These are phyloP conservation scores for Aspergillus unguis DNA, from an alignment of 2,329 filamentous ascomycete species.

Conservation along the genomic window DNA sequence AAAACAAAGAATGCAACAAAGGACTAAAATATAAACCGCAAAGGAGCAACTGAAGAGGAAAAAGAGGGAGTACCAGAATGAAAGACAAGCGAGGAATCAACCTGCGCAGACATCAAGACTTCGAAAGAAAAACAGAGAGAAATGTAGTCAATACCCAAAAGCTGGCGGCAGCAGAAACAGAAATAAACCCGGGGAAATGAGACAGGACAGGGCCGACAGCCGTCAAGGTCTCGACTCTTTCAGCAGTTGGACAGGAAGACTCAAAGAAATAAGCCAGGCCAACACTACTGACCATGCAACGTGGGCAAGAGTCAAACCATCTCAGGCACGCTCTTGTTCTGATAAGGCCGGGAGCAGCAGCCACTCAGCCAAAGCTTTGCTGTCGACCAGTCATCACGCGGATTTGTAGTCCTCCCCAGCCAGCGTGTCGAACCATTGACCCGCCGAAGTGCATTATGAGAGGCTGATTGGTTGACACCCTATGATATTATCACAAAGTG, in stretches of 20 bases:
- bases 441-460: slow-evolving; percentile 10
- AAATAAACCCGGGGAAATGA: not conserved
- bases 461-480: slow-evolving; percentile 20
- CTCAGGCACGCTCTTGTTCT: slow-evolving; percentile 11
- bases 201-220: not conserved
- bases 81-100: slow-evolving; percentile 12
- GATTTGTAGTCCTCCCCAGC: slow-evolving; percentile 10
- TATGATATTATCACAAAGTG: slow-evolving; percentile 24
- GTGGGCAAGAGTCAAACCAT: slow-evolving; percentile 9
- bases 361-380: slow-evolving; percentile 2
- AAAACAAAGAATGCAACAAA: slow-evolving; percentile 6
- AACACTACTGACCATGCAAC: slow-evolving; percentile 2
- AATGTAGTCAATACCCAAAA: not conserved
- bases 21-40: slow-evolving; percentile 2
- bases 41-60: not conserved
- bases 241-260: not conserved
- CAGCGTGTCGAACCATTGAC: slow-evolving; percentile 19
- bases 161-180: slow-evolving; percentile 11
- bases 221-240: not conserved
- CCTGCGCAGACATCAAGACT: slow-evolving; percentile 4
- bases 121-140: not conserved
- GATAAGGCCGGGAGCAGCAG: slow-evolving; percentile 10
- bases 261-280: not conserved
- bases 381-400: slow-evolving; percentile 10
- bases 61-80: slow-evolving; percentile 3